phyloP scores from a whole-genome alignment of 129 eudicot species.

The Escallonia rubra region DNA sequence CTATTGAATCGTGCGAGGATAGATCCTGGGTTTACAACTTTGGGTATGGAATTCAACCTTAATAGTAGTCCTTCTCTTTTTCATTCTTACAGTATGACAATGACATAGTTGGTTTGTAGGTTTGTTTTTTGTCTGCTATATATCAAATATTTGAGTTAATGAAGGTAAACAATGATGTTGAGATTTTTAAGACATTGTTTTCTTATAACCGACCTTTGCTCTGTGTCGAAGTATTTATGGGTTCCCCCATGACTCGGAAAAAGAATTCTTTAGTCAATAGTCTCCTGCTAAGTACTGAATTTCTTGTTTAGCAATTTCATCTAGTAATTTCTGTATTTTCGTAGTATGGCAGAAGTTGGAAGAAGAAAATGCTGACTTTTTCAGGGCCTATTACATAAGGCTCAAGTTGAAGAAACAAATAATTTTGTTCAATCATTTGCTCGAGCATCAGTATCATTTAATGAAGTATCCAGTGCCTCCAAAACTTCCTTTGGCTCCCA shows the following conservation, averaged over 20 bases:
- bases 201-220: too few relatives aligned
- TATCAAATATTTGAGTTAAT: too few relatives aligned
- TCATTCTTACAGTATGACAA: too few relatives aligned
- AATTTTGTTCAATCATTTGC: conserved; percentile 85
- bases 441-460: conserved; percentile 83
- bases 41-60: conserved; percentile 43
- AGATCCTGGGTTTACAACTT: conserved; percentile 92
- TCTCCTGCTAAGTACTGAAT: not conserved
- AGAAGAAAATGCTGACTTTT: conserved; percentile 95
- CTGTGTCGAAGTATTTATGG: too few relatives aligned
- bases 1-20: conserved; percentile 88
- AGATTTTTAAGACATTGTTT: too few relatives aligned
- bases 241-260: too few relatives aligned
- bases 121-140: not conserved
- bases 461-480: conserved; percentile 77
- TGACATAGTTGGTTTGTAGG: too few relatives aligned
- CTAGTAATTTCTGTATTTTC: conserved; percentile 4
- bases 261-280: too few relatives aligned
- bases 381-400: conserved; percentile 94
- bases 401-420: conserved; percentile 94
- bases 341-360: conserved; percentile 97
- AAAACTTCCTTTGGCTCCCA: conserved; percentile 82
- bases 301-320: not conserved
- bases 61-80: not conserved
- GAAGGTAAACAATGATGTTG: too few relatives aligned